Base-by-base conservation (phyloP, 1,284 basidiomycete species). In the Cryptococcus sp. region DNA sequence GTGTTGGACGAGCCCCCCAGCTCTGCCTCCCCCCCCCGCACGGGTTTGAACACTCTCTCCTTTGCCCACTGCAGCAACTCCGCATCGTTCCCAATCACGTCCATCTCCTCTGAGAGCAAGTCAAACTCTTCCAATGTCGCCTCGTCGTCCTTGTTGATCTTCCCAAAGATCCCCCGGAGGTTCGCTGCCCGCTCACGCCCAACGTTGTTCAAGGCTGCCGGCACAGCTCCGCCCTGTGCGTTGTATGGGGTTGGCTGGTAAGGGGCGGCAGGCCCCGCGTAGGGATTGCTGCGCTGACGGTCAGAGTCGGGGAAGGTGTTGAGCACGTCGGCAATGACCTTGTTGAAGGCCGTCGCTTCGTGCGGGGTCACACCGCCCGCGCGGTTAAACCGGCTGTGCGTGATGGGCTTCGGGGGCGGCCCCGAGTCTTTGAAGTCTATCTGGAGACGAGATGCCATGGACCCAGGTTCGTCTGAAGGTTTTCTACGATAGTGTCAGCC, bases 51-150 rank as follows among this genome's bases (percentile, higher is more conserved):
- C 1, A 92, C 83, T 56, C 87, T 83, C 18, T 79, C 75, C 66
- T 82, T 79, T 12, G 88, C 84, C 90, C 90, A 94, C 43, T 84
- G 81, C 38, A 93, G 78, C 28, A 93, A 79, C 55, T 88, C 82
- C 49, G 84, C 78, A 67, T 92, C 89, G 2, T 82, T 86, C 21
- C 80, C 76, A 62, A 87, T 87, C 6, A 83, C 66, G 47, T 86
- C 82, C 79, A 93, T 87, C 58, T 84, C 83, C 68, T 91, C 89
- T 69, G 84, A 85, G 67, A 88, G 85, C 37, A 81, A 78, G 66
- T 91, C 89, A n/a, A 90, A 47, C 46, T 68, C 64, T 12, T 65
- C 67, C 1, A 61, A 39, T n/a, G 66, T 36, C 20, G n/a, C 48
- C 46, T 61, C 59, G 16, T 63, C 56, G 23, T 64, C 60, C 35